These are phyloP conservation scores for Samsoniella hepiali DNA, from an alignment of 2,329 filamentous ascomycete genomes.

Conservation along the genomic window DNA sequence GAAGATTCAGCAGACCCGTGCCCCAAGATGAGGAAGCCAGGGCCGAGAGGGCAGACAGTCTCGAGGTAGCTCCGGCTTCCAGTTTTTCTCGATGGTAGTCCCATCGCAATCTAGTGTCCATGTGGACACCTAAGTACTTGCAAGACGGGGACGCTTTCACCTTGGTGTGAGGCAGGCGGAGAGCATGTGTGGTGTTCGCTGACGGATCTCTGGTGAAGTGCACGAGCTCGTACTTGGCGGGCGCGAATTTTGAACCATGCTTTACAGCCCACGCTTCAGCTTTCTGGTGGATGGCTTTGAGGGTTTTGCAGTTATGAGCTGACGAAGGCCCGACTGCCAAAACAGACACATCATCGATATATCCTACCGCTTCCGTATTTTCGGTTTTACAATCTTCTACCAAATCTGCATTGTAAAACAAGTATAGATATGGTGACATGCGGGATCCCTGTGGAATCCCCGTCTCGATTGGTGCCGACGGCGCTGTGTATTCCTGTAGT, in stretches of 20 bases:
- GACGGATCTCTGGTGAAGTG: not conserved
- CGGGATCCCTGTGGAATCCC: constrained; percentile 24
- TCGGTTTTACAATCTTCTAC: no score
- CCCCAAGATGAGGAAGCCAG: not conserved
- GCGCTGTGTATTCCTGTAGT: constrained; percentile 20
- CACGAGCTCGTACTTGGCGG: not conserved
- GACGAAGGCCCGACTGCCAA: not conserved
- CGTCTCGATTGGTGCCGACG: constrained; percentile 17
- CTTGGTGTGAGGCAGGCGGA: not conserved
- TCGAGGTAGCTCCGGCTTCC: not conserved
- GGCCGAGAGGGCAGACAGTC: not conserved
- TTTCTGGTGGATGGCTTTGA: not conserved
- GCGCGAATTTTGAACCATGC: not conserved
- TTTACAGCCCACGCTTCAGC: not conserved
- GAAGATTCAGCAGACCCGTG: not conserved
- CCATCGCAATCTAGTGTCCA: not conserved
- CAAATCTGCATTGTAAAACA: no score
- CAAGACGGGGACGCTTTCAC: not conserved
- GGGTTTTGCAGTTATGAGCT: not conserved
- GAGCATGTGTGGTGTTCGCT: not conserved
- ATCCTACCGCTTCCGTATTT: no score
- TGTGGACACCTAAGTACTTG: not conserved
- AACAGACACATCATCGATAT: no score
- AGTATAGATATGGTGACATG: no score
- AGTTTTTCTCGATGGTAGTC: not conserved